A percentile compares a stretch with the other conserved stretches of the same genome.
Evolutionary conservation across 139 green algal genomes (phyloP).

Genomic region (Spirogloea muscicola): DNA sequence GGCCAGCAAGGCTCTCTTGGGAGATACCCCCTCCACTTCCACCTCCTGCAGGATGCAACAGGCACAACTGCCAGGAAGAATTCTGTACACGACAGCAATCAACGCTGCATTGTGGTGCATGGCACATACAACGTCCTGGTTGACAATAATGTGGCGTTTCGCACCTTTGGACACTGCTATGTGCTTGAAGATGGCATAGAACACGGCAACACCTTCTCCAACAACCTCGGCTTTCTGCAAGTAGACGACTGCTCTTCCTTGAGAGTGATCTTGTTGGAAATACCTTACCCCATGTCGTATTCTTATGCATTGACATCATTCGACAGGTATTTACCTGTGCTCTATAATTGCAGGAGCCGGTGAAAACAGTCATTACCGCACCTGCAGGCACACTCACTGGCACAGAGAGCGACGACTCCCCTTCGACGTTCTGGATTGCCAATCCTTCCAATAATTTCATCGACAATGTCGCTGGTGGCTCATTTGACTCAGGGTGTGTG

Average conservation of each 20-base stretch:
- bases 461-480: conserved; percentile 52
- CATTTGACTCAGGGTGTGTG: conserved; percentile 12
- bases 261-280: conserved; percentile 59
- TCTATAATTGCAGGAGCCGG: conserved; percentile 14
- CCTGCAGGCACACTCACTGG: not conserved
- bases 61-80: not conserved
- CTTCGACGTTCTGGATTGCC: conserved; percentile 72
- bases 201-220: conserved; percentile 32
- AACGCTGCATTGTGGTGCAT: conserved; percentile 41
- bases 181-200: conserved; percentile 58
- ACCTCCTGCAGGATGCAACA: conserved; percentile 53
- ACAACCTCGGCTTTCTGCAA: conserved; percentile 64
- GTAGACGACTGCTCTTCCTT: no score
- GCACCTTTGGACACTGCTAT: conserved; percentile 64
- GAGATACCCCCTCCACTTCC: conserved; percentile 45
- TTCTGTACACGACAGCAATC: conserved; percentile 4
- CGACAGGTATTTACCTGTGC: no score
- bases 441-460: conserved; percentile 63
- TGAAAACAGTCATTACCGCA: not conserved
- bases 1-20: conserved; percentile 24
- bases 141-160: conserved; percentile 59
- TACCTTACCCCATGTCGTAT: no score
- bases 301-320: no score
- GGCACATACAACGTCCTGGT: conserved; percentile 35
- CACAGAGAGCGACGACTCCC: conserved; percentile 63